Conservation (phyloP, 176 grass and related monocot species). For the Carex littledalei region DNA sequence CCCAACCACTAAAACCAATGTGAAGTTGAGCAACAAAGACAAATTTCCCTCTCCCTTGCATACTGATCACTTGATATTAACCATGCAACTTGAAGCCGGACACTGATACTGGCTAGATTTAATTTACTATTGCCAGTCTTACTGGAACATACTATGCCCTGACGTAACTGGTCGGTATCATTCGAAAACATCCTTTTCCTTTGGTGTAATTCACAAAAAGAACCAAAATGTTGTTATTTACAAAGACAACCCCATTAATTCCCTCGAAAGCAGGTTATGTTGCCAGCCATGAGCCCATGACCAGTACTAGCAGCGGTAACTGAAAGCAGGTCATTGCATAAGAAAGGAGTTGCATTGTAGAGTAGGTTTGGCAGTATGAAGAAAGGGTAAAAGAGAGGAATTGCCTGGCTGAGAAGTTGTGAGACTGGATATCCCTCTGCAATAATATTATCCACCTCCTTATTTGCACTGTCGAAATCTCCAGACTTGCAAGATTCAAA, state of each 20-base stretch:
- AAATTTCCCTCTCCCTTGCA: neutral
- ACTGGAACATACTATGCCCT: neutral
- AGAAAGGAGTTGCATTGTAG: neutral
- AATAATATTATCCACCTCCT: conserved; percentile 86
- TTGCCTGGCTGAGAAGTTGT: conserved; percentile 77
- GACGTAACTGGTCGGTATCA: neutral
- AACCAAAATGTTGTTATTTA: neutral
- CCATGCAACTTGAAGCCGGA: neutral
- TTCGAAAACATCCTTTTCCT: neutral
- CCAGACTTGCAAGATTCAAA: conserved; percentile 76
- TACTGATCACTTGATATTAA: neutral
- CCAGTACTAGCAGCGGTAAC: neutral
- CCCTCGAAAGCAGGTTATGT: neutral
- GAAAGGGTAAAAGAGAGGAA: neutral
- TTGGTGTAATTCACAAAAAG: neutral
- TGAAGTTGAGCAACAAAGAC: neutral
- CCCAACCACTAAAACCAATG: neutral
- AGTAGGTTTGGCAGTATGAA: conserved; percentile 19
- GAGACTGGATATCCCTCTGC: conserved; percentile 96
- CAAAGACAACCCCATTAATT: neutral
- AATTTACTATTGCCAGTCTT: neutral
- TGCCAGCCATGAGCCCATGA: neutral
- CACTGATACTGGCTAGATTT: neutral
- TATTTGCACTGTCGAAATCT: conserved; percentile 84
- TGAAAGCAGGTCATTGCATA: neutral